Conservation (phyloP, 208 protist genomes). For the Sergeia podlipaevii region DNA sequence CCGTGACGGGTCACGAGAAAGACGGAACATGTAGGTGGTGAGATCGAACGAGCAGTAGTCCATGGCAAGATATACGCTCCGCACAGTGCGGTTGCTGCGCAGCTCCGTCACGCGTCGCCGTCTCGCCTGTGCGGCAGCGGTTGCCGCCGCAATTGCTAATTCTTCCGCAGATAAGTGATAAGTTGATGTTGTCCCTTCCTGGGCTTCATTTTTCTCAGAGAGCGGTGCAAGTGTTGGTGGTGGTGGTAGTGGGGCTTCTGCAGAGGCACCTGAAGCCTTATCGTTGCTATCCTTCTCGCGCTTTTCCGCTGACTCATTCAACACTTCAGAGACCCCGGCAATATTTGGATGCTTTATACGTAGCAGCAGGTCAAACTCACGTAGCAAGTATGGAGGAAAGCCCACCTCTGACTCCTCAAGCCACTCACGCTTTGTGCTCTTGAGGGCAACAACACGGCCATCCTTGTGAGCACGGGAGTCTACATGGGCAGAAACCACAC, state of each 20-base stretch:
- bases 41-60: conserved; percentile 78
- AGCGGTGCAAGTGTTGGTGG: too few species aligned
- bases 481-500: neutral
- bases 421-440: conserved; percentile 81
- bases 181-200: too few species aligned
- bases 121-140: too few species aligned
- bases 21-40: conserved; percentile 56
- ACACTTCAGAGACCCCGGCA: conserved; percentile 39
- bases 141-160: too few species aligned
- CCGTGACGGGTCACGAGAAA: conserved; percentile 8
- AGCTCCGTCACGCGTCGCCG: neutral
- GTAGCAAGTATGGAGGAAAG: conserved; percentile 77
- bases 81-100: conserved; percentile 8
- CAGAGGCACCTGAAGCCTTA: too few species aligned
- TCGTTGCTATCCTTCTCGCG: too few species aligned
- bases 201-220: too few species aligned
- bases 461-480: conserved; percentile 6
- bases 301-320: too few species aligned
- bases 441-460: conserved; percentile 74
- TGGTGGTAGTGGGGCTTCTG: too few species aligned
- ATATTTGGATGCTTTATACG: conserved; percentile 81
- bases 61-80: conserved; percentile 85
- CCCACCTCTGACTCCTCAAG: conserved; percentile 70
- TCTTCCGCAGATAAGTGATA: too few species aligned
- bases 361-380: conserved; percentile 81